Evolutionary conservation across 345 rosid species (phyloP).

Genomic region (Alliaria petiolata): DNA sequence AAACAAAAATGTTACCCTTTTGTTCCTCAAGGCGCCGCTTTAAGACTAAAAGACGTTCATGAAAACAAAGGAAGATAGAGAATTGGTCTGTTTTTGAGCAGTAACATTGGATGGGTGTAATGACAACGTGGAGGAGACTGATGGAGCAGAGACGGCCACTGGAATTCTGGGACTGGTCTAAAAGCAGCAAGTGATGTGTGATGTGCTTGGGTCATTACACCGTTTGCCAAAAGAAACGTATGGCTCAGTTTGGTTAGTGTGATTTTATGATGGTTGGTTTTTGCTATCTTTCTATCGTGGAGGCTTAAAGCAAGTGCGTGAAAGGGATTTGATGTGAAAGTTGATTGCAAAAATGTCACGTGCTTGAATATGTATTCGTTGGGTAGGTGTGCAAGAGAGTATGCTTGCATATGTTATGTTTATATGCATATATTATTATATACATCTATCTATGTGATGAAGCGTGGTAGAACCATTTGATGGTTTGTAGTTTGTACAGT

Average conservation of each 20-base stretch:
- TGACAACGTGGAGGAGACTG: conserved; percentile 15
- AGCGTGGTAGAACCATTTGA: conserved; percentile 11
- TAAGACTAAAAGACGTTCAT: background rate
- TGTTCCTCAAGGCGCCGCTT: background rate
- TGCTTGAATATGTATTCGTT: conserved; percentile 1
- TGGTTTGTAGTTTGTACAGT: background rate
- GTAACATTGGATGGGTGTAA: conserved; percentile 49
- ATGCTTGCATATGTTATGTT: background rate
- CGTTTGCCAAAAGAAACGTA: conserved; percentile 5
- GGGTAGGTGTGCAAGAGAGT: conserved; percentile 8
- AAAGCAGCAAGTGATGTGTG: background rate
- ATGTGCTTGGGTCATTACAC: conserved; percentile 10
- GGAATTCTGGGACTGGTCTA: background rate
- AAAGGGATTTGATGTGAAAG: conserved; percentile 7
- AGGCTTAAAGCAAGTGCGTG: conserved; percentile 4
- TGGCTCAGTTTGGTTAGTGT: conserved; percentile 17
- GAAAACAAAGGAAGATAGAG: background rate
- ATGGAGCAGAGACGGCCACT: conserved; percentile 15
- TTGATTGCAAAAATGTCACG: background rate
- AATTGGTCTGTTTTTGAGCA: background rate
- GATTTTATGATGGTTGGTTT: conserved; percentile 22
- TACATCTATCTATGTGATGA: no score
- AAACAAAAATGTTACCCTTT: background rate
- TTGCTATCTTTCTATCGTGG: conserved; percentile 1
- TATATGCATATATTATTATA: background rate